Conservation (phyloP, 345 rosid species). For the Brassica nigra region DNA sequence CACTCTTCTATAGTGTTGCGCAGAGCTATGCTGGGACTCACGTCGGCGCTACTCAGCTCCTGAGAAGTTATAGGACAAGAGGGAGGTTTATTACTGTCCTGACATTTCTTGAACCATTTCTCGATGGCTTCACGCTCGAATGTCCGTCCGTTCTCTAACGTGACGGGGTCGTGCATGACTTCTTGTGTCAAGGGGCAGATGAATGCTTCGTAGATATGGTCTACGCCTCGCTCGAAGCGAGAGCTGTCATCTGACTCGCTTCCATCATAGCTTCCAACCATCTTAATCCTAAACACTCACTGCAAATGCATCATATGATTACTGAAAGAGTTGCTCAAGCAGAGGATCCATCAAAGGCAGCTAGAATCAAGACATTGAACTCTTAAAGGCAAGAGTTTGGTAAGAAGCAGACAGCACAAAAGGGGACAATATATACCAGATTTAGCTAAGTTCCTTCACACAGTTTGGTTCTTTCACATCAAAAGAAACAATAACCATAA, state of each 20-base stretch:
- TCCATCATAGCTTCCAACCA: slow-evolving; percentile 77
- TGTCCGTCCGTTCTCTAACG: slow-evolving; percentile 81
- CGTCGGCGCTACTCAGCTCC: slow-evolving; percentile 63
- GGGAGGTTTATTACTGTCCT: slow-evolving; percentile 56
- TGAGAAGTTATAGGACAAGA: slow-evolving; percentile 78
- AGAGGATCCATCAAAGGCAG: not conserved
- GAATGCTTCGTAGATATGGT: slow-evolving; percentile 87
- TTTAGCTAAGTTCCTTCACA: not conserved
- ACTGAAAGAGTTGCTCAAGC: not conserved
- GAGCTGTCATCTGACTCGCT: slow-evolving; percentile 83
- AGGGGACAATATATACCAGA: slow-evolving; percentile 11
- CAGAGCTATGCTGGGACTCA: slow-evolving; percentile 82
- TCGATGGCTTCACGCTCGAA: slow-evolving; percentile 93
- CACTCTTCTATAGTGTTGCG: slow-evolving; percentile 94
- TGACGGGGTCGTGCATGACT: slow-evolving; percentile 85
- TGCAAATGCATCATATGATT: not conserved
- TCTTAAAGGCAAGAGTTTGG: slow-evolving; percentile 6
- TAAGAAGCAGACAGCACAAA: slow-evolving; percentile 4
- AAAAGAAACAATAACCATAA: not conserved
- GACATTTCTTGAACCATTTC: slow-evolving; percentile 84
- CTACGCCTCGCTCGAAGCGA: slow-evolving; percentile 69
- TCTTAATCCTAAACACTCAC: slow-evolving; percentile 36
- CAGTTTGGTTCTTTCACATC: slow-evolving; percentile 10
- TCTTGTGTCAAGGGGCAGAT: slow-evolving; percentile 89
- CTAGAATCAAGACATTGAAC: not conserved